Percentiles rank a stretch among this genome's conserved stretches.
These are phyloP conservation scores for Saccharomyces hybrid DNA, from an alignment of 1,139 yeast species.

Conservation along the genomic window DNA sequence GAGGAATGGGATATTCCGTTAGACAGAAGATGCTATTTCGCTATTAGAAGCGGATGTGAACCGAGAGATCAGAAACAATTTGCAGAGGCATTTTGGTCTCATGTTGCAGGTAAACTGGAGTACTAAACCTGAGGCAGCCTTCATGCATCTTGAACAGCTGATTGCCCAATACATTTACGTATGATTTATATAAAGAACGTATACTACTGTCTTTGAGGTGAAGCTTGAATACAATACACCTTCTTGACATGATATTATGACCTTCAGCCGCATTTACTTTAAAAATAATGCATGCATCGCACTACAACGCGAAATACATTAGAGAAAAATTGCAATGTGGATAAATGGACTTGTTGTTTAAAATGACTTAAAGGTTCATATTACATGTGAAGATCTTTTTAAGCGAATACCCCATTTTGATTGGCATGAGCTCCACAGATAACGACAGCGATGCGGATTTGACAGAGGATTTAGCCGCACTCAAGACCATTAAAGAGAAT, in stretches of 20 bases:
- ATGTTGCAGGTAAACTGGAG: constrained; percentile 38
- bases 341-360: background rate
- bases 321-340: background rate
- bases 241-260: background rate
- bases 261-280: background rate
- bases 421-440: background rate
- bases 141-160: background rate
- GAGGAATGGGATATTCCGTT: constrained; percentile 41
- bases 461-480: background rate
- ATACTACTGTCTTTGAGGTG: background rate
- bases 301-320: background rate
- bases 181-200: background rate
- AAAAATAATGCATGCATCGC: background rate
- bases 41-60: constrained; percentile 44
- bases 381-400: background rate
- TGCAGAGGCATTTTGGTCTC: constrained; percentile 42
- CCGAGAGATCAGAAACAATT: constrained; percentile 37
- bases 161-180: background rate
- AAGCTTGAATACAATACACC: no score
- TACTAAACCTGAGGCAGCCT: constrained; percentile 20
- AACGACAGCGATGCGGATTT: background rate
- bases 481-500: background rate
- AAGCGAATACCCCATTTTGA: no score
- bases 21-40: constrained; percentile 44
- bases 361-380: background rate